Percentiles rank a stretch among this genome's conserved stretches.
Evolutionary conservation across 495 filamentous ascomycete species (phyloP).

Genomic region (Thozetella sp.): DNA sequence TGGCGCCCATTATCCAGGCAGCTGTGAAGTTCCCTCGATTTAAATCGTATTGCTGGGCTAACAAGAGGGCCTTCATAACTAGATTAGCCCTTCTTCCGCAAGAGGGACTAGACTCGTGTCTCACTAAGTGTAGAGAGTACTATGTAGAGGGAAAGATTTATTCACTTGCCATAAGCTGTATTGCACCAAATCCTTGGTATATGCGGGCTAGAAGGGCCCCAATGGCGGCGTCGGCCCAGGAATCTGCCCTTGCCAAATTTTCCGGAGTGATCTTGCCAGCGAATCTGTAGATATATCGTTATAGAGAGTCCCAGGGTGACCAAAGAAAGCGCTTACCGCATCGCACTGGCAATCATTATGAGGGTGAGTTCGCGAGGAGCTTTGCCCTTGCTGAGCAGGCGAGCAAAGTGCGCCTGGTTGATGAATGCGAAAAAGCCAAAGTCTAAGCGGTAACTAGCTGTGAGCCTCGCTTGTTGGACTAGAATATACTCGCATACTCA

Average conservation of each 20-base stretch:
- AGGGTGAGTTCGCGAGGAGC: slow-evolving; percentile 2
- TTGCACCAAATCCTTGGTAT: slow-evolving; percentile 4
- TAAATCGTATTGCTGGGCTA: slow-evolving; percentile 2
- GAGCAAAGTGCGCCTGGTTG: neutral
- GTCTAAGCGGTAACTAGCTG: neutral
- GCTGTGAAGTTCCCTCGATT: slow-evolving; percentile 1
- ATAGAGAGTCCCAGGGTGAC: neutral
- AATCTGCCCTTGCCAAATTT: neutral
- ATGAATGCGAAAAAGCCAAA: slow-evolving; percentile 3
- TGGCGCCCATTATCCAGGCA: neutral
- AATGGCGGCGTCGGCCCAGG: neutral
- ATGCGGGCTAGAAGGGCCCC: neutral
- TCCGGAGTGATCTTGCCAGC: neutral
- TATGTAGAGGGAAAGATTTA: neutral
- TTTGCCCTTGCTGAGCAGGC: neutral
- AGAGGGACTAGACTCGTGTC: neutral
- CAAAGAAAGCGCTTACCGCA: neutral
- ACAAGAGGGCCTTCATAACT: neutral
- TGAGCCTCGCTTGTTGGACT: too few relatives aligned
- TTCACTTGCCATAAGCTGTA: neutral
- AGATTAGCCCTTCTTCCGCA: neutral
- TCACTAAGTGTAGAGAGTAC: too few relatives aligned
- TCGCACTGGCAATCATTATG: slow-evolving; percentile 6
- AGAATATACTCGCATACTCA: too few relatives aligned
- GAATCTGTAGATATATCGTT: neutral